A percentile compares a stretch with the other conserved stretches of the same genome.
Evolutionary conservation across 202 grass and related monocot species (phyloP).

Genomic region (Elaeis oleifera): DNA sequence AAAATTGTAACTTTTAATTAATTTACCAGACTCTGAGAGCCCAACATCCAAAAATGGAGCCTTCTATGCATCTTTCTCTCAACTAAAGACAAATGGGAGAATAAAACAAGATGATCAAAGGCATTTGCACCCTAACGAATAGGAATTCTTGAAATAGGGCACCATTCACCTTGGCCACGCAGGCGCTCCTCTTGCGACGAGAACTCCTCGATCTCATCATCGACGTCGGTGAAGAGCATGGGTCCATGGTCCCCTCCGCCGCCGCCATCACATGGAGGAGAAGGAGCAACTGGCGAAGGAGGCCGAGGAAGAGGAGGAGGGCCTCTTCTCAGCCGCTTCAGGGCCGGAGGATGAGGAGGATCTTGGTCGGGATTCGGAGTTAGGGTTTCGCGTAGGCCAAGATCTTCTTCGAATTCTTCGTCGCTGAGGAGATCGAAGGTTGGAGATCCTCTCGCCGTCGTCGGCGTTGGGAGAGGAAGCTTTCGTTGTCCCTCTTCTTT

Average conservation of each 20-base stretch:
- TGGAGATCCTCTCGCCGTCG: background rate
- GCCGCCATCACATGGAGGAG: background rate
- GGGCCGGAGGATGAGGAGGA: background rate
- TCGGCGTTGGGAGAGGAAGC: background rate
- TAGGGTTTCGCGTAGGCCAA: conserved; percentile 8
- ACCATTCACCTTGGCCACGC: conserved; percentile 26
- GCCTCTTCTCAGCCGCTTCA: conserved; percentile 29
- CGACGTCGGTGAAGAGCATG: conserved; percentile 12
- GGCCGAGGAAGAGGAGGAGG: conserved; percentile 1
- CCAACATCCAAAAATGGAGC: too few species aligned
- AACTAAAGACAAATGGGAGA: background rate
- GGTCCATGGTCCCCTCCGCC: background rate
- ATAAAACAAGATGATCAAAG: background rate
- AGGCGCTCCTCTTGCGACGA: conserved; percentile 46
- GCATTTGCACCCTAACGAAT: too few species aligned
- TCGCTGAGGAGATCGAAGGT: conserved; percentile 26
- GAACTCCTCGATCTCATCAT: conserved; percentile 66
- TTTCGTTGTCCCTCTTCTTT: conserved; percentile 7
- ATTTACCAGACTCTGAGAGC: too few species aligned
- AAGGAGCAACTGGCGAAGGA: background rate
- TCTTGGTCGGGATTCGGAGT: background rate
- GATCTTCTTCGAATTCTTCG: conserved; percentile 22
- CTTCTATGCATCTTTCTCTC: too few species aligned
- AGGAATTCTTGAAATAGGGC: background rate
- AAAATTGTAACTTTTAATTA: too few species aligned